Base-by-base conservation (phyloP, 345 rosid genomes). In the Citrus australasica region DNA sequence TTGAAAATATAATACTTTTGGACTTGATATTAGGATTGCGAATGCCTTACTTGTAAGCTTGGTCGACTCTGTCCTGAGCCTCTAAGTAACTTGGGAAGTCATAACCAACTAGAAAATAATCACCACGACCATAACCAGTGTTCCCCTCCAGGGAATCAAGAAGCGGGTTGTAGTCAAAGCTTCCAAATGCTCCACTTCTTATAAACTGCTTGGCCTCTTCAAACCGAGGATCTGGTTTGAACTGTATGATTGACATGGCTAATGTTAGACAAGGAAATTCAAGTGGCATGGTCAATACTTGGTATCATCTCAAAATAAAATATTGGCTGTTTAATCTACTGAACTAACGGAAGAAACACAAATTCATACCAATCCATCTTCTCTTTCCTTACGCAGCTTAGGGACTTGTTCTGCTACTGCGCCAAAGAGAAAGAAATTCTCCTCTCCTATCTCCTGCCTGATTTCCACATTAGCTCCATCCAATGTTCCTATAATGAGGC, bases 401-500 rank as follows among this genome's bases (percentile, higher is more conserved):
- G 96, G 91, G 79, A 95, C 96, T 79, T 95, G 92, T 82, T 92
- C 97, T 30, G 99, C 93, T 66, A 86, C 92, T 84, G 98, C 96
- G 62, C 99, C 99, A 60, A 92, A 93, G 53, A 95, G 96, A 82
- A 95, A 95, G 94, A 95, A 95, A 86, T 93, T 95, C 59, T 90
- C 93, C 65, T 91, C 86, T 48, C 98, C 96, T 77, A 93, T 79
- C 85, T 95, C 99, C 79, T 93, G 94, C 84, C 98, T 88, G 82
- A 95, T 95, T 89, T 95, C 99, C 56, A 95, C 99, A 80, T 95
- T 95, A 77, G 99, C 99, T 27, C 99, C 99, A 82, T 95, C 99
- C 53, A 95, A 79, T 67, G 99, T 95, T 82, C 99, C 99, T 75
- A 95, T 90, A 69, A 95, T 92, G 79, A 95, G 98, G 87, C 99